Conservation (phyloP, 78 protist species). For the Dictyostelium intermedium region DNA sequence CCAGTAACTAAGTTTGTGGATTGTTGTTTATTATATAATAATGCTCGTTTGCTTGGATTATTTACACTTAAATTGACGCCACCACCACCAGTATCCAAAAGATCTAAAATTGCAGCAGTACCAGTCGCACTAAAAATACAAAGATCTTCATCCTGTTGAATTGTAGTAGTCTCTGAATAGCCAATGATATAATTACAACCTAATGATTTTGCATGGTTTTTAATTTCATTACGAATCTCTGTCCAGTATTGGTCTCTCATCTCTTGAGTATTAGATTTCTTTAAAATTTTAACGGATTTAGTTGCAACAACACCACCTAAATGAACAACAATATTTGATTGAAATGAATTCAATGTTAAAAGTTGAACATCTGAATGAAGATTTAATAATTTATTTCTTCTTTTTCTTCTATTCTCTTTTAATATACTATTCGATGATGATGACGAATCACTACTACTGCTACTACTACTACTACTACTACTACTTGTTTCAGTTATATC, state of each 20-base stretch:
- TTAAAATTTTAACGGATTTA: constrained; percentile 63
- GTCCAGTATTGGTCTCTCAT: constrained; percentile 91
- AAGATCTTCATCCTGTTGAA: constrained; percentile 77
- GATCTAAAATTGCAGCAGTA: constrained; percentile 78
- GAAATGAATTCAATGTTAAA: constrained; percentile 64
- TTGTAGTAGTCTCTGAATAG: constrained; percentile 84
- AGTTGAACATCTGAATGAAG: constrained; percentile 42
- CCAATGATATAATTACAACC: constrained; percentile 91
- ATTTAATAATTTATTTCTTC: neutral
- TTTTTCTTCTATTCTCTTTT: neutral
- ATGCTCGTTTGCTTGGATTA: neutral
- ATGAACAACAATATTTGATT: constrained; percentile 25
- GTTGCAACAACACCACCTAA: constrained; percentile 78
- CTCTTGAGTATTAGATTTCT: constrained; percentile 71
- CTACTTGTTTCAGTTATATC: neutral
- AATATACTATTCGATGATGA: neutral
- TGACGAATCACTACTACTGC: neutral
- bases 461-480: neutral
- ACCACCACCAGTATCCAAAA: neutral
- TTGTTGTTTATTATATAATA: neutral
- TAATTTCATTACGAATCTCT: constrained; percentile 92
- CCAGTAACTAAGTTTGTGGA: neutral
- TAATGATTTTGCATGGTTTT: constrained; percentile 84
- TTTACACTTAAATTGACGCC: neutral
- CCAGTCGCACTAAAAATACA: constrained; percentile 84